Evolutionary conservation across 2,329 filamentous ascomycete species (phyloP).

Genomic region (Cercospora nicotianae): DNA sequence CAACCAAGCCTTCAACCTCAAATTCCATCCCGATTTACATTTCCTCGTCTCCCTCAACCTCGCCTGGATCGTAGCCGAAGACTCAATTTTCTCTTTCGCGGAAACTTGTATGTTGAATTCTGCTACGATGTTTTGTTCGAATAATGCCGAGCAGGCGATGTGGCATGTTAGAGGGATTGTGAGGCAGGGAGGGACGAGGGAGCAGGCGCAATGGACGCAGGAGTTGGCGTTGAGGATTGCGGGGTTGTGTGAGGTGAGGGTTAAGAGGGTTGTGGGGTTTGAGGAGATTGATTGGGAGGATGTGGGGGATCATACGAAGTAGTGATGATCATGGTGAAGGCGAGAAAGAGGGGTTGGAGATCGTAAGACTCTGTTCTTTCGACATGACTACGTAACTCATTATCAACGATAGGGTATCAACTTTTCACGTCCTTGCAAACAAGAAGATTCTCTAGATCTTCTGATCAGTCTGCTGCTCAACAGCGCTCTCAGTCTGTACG

Average conservation of each 20-base stretch:
- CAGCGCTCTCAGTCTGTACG: neutral
- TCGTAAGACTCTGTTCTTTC: neutral
- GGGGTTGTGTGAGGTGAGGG: constrained; percentile 13
- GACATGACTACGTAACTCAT: neutral
- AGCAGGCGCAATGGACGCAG: constrained; percentile 17
- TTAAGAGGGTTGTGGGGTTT: constrained; percentile 7
- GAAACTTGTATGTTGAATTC: constrained; percentile 21
- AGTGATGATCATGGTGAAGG: too few relatives aligned
- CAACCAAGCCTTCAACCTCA: constrained; percentile 21
- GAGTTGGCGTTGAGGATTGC: constrained; percentile 20
- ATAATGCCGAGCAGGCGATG: constrained; percentile 13
- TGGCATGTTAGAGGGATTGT: constrained; percentile 24
- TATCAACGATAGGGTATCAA: neutral
- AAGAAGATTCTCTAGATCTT: neutral
- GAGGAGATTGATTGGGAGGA: constrained; percentile 21
- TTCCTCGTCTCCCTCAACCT: constrained; percentile 12
- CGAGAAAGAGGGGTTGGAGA: too few relatives aligned
- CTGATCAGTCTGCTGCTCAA: neutral
- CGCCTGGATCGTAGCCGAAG: constrained; percentile 11
- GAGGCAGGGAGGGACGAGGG: constrained; percentile 19
- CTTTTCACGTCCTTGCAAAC: neutral
- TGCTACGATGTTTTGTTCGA: constrained; percentile 19
- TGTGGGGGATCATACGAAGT: constrained; percentile 9
- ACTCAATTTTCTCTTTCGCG: constrained; percentile 7
- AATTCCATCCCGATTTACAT: constrained; percentile 18